Percentiles rank a stretch among this genome's conserved stretches.
phyloP scores from a whole-genome alignment of 2,329 filamentous ascomycete species.

The Lizonia empirigonia region DNA sequence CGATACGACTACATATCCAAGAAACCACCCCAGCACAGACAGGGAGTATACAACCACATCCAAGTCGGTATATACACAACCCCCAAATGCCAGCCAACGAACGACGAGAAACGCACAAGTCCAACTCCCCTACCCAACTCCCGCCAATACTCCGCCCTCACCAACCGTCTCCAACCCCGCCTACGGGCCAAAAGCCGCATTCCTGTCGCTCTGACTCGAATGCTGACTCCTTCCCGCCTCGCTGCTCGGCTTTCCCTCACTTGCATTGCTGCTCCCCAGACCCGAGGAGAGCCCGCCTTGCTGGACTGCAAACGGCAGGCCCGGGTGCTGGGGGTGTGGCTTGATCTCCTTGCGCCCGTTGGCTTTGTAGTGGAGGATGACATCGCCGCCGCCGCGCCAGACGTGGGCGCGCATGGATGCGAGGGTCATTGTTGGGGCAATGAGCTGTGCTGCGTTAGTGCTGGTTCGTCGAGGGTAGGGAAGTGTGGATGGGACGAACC shows the following conservation, averaged over 20 bases:
- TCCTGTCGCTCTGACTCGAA: slow-evolving; percentile 27
- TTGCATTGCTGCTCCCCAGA: slow-evolving; percentile 32
- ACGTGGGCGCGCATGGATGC: slow-evolving; percentile 89
- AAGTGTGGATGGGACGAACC: slow-evolving; percentile 58
- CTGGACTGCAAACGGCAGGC: slow-evolving; percentile 14
- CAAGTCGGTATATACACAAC: slow-evolving; percentile 5
- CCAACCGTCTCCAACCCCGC: background rate
- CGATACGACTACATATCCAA: slow-evolving; percentile 1
- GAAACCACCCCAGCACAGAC: background rate
- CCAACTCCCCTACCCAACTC: background rate
- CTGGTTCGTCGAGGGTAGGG: background rate
- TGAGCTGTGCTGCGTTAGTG: slow-evolving; percentile 50
- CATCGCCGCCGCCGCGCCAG: slow-evolving; percentile 94
- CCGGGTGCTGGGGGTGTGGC: slow-evolving; percentile 28
- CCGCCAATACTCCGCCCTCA: background rate
- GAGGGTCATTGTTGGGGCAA: slow-evolving; percentile 87
- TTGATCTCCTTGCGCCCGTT: slow-evolving; percentile 77
- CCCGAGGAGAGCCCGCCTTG: slow-evolving; percentile 14
- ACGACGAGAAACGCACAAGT: background rate
- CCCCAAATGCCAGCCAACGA: slow-evolving; percentile 1
- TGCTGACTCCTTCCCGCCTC: slow-evolving; percentile 35
- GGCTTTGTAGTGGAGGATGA: slow-evolving; percentile 86
- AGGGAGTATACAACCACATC: background rate
- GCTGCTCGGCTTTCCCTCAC: slow-evolving; percentile 42
- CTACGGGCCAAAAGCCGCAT: slow-evolving; percentile 25